Percentiles rank a stretch among this genome's conserved stretches.
Conservation (phyloP, 306 rosid genomes). For the Gastrolobium bilobum region DNA sequence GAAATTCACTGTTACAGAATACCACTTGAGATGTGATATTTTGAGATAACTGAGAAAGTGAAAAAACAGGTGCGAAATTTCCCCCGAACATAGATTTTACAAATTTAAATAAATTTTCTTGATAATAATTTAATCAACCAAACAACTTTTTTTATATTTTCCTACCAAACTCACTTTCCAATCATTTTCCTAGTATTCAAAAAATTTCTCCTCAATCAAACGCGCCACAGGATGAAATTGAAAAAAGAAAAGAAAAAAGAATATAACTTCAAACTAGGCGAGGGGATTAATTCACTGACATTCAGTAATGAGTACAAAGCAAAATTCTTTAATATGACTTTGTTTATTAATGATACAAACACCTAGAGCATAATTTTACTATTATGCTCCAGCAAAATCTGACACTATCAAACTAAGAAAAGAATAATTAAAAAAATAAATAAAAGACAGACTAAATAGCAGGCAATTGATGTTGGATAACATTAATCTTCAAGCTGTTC, state of each 20-base stretch:
- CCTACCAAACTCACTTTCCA: no score
- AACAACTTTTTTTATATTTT: no score
- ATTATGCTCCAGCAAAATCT: background rate
- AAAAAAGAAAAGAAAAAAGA: background rate
- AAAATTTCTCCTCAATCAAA: no score
- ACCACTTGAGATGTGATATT: no score
- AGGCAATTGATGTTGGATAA: constrained; percentile 15
- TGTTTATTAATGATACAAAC: constrained; percentile 28
- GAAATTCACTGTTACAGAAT: no score
- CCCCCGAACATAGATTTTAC: no score
- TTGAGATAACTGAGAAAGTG: no score
- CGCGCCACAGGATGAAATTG: background rate
- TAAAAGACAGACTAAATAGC: constrained; percentile 6
- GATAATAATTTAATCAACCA: no score
- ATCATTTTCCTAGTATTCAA: no score
- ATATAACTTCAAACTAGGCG: background rate
- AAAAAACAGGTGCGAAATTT: no score
- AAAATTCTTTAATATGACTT: constrained; percentile 17
- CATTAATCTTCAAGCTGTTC: constrained; percentile 29
- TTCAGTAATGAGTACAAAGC: constrained; percentile 1
- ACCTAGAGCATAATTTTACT: constrained; percentile 30
- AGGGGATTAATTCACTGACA: background rate
- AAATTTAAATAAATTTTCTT: no score
- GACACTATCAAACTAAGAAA: constrained; percentile 5
- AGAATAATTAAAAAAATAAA: background rate